Evolutionary conservation across 495 filamentous ascomycete species (phyloP).

Genomic region (Annulohypoxylon nitens): DNA sequence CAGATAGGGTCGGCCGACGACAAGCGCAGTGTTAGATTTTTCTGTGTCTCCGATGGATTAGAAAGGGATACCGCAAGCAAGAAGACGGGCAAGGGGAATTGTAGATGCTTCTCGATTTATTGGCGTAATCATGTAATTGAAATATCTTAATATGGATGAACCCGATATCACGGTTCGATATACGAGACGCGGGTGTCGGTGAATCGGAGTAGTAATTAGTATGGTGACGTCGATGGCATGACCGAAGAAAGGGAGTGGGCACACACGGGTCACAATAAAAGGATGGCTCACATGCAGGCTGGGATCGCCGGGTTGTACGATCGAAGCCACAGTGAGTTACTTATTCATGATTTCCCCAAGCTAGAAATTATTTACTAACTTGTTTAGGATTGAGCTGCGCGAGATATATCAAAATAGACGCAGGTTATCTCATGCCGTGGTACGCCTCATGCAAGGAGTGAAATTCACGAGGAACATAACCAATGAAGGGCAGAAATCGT

Average conservation of each 20-base stretch:
- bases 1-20: too few relatives aligned
- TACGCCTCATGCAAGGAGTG: background rate
- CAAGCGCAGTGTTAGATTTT: too few relatives aligned
- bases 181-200: background rate
- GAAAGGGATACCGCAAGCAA: too few relatives aligned
- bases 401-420: background rate
- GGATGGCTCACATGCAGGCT: too few relatives aligned
- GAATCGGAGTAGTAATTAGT: background rate
- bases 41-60: too few relatives aligned
- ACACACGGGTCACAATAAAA: too few relatives aligned
- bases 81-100: too few relatives aligned
- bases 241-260: background rate
- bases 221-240: conserved; percentile 3
- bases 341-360: too few relatives aligned
- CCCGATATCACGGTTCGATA: background rate
- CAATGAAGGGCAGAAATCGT: conserved; percentile 7
- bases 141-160: background rate
- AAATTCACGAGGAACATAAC: conserved; percentile 8
- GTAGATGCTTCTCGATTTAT: background rate
- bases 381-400: background rate
- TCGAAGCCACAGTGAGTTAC: too few relatives aligned
- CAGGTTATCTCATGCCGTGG: background rate
- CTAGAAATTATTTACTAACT: too few relatives aligned
- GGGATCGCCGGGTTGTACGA: too few relatives aligned
- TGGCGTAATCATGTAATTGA: background rate